Evolutionary conservation across 768 basidiomycete genomes (phyloP).

Genomic region (Boletus rubescentipes): DNA sequence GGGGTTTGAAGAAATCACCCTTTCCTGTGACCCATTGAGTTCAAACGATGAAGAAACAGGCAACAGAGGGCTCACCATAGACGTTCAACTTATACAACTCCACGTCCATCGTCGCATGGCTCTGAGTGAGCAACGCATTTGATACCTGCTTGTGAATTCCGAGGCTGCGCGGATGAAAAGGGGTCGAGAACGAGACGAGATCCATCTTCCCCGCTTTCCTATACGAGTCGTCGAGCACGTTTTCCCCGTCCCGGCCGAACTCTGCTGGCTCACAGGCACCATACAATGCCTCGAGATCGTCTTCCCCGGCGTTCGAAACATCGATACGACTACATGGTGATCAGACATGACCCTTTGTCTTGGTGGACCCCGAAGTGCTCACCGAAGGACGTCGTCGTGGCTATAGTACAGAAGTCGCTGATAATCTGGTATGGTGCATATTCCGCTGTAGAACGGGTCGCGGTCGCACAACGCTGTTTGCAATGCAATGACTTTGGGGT

Average conservation of each 20-base stretch:
- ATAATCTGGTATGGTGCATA: background rate
- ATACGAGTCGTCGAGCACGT: constrained; percentile 13
- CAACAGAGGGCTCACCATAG: constrained; percentile 33
- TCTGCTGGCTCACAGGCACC: constrained; percentile 6
- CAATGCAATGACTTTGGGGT: background rate
- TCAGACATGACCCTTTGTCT: background rate
- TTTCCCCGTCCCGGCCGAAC: constrained; percentile 1
- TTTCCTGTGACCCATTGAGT: background rate
- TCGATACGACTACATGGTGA: background rate
- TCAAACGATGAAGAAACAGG: background rate
- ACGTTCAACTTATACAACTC: constrained; percentile 50
- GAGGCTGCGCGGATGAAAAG: background rate
- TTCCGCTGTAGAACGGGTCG: constrained; percentile 1
- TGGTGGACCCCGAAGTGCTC: background rate
- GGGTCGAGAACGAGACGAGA: constrained; percentile 29
- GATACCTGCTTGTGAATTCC: constrained; percentile 1
- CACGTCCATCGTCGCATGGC: background rate
- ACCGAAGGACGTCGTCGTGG: background rate
- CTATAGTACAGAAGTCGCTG: constrained; percentile 3
- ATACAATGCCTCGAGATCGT: background rate
- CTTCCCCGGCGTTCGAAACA: background rate
- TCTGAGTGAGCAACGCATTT: constrained; percentile 1
- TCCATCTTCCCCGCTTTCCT: constrained; percentile 51
- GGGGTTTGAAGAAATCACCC: constrained; percentile 9
- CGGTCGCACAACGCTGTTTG: background rate